Conservation (phyloP, 805 yeast genomes). For the Lipomyces spencermartinsiae region DNA sequence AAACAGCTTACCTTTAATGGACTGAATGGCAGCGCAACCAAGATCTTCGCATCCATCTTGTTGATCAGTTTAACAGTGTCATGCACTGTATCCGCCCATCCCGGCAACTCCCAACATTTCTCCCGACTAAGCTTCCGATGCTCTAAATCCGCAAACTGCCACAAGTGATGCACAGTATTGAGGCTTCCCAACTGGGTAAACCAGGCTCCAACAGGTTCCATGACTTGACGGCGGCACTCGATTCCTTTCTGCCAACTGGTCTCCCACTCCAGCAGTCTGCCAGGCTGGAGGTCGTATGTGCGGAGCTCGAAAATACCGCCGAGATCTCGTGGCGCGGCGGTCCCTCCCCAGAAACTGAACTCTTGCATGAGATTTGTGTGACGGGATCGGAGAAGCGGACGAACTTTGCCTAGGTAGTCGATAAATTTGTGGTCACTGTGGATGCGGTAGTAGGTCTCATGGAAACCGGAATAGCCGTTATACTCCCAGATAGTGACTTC, state of each 20-base stretch:
- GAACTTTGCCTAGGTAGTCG: constrained; percentile 43
- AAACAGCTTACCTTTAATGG: constrained; percentile 45
- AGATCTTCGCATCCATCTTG: constrained; percentile 48
- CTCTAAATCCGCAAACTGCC: constrained; percentile 55
- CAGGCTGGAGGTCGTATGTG: constrained; percentile 50
- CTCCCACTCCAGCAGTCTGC: constrained; percentile 53
- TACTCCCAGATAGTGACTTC: constrained; percentile 52
- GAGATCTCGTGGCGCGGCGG: constrained; percentile 50
- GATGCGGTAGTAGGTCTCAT: constrained; percentile 46
- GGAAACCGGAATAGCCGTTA: constrained; percentile 52
- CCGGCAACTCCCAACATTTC: constrained; percentile 53
- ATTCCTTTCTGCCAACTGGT: constrained; percentile 51
- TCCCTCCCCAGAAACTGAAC: constrained; percentile 55
- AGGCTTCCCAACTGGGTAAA: constrained; percentile 50
- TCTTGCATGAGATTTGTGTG: constrained; percentile 50
- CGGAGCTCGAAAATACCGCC: constrained; percentile 54
- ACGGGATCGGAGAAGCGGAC: constrained; percentile 47
- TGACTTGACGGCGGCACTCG: constrained; percentile 52
- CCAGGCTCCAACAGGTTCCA: constrained; percentile 58
- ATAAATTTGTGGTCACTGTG: constrained; percentile 45
- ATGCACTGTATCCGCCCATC: constrained; percentile 55
- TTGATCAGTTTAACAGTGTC: constrained; percentile 51
- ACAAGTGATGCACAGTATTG: constrained; percentile 52
- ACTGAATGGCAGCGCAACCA: constrained; percentile 51
- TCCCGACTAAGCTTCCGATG: constrained; percentile 51